These are phyloP conservation scores for Xylariaceae sp. DNA, from an alignment of 2,329 filamentous ascomycete genomes.

Conservation along the genomic window DNA sequence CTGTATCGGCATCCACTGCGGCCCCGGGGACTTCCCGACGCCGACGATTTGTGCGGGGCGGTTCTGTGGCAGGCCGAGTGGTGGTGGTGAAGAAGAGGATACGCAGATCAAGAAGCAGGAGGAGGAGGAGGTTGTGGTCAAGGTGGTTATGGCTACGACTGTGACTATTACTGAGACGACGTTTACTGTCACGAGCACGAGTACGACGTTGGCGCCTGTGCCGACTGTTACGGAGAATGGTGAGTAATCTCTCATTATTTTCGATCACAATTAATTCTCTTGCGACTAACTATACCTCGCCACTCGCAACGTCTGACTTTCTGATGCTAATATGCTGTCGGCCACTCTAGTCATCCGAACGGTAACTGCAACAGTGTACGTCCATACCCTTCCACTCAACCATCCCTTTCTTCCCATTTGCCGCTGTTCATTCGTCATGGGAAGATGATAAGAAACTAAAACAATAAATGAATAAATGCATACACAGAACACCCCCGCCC, in stretches of 20 bases:
- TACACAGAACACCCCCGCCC: constrained; percentile 31
- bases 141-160: constrained; percentile 29
- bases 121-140: constrained; percentile 6
- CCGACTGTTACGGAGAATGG: constrained; percentile 32
- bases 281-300: too few species aligned
- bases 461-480: neutral
- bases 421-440: neutral
- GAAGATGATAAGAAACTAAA: too few species aligned
- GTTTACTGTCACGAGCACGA: constrained; percentile 22
- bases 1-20: constrained; percentile 14
- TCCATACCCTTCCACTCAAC: neutral
- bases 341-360: constrained; percentile 26
- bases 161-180: constrained; percentile 35
- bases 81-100: too few species aligned
- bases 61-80: neutral
- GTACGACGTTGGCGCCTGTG: constrained; percentile 30
- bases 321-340: constrained; percentile 7
- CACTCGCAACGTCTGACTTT: neutral
- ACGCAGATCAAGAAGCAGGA: too few species aligned
- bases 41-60: constrained; percentile 8
- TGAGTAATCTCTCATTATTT: too few species aligned
- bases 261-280: too few species aligned
- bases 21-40: constrained; percentile 11
- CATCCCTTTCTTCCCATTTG: neutral
- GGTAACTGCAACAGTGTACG: constrained; percentile 30